phyloP scores from a whole-genome alignment of 495 filamentous ascomycete genomes.

The Podospora bellae-mahoneyi region DNA sequence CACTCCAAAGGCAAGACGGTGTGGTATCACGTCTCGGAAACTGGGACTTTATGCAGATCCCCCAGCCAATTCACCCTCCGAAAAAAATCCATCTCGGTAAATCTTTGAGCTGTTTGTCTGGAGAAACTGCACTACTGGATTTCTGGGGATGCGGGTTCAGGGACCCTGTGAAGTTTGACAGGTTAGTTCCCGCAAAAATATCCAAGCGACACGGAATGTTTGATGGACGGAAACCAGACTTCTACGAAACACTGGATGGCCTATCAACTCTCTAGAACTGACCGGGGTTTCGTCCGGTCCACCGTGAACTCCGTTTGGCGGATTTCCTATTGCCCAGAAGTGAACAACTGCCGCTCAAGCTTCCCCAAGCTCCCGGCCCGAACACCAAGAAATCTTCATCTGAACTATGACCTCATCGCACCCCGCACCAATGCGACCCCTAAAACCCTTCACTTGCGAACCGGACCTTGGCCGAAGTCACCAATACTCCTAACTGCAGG shows the following conservation, averaged over 20 bases:
- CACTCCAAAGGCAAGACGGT: background rate
- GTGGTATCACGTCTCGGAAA: background rate
- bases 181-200: background rate
- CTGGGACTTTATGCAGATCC: background rate
- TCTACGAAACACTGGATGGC: background rate
- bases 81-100: background rate
- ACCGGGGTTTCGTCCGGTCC: background rate
- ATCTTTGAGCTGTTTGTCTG: background rate
- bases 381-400: background rate
- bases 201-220: background rate
- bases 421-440: background rate
- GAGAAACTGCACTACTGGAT: background rate
- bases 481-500: background rate
- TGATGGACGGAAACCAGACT: background rate
- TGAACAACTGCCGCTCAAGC: background rate
- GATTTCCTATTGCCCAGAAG: background rate
- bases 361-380: background rate
- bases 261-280: background rate
- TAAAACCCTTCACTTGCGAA: background rate
- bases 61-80: background rate
- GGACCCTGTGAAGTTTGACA: background rate
- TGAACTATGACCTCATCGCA: background rate
- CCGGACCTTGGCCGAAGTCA: background rate
- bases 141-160: background rate
- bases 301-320: background rate